Percentiles rank a stretch among this genome's conserved stretches.
phyloP scores from a whole-genome alignment of 2,329 filamentous ascomycete species.

The Paecilomyces formosus region DNA sequence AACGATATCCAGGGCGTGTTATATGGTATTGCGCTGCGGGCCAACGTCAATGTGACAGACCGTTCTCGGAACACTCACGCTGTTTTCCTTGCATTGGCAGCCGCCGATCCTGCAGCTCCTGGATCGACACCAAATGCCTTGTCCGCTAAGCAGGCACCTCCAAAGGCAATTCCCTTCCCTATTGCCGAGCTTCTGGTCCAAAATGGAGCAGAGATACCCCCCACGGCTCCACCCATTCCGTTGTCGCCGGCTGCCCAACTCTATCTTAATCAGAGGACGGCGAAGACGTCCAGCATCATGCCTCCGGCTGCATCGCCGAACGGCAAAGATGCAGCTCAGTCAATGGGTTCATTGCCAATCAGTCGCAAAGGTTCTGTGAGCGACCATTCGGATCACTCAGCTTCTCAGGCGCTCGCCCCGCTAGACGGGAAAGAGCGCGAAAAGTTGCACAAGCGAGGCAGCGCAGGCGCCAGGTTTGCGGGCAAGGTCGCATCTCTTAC shows the following conservation, averaged over 20 bases:
- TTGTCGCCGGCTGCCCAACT: conserved; percentile 71
- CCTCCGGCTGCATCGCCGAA: conserved; percentile 12
- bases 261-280: conserved; percentile 72
- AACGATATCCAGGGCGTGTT: conserved; percentile 93
- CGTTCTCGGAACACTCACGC: conserved; percentile 81
- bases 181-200: conserved; percentile 87
- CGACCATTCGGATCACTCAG: conserved; percentile 14
- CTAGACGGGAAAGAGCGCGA: conserved; percentile 52
- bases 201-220: conserved; percentile 84
- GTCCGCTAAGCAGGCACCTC: conserved; percentile 26
- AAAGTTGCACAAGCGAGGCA: conserved; percentile 70
- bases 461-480: conserved; percentile 63
- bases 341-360: conserved; percentile 54
- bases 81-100: conserved; percentile 83
- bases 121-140: conserved; percentile 30
- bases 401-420: conserved; percentile 21
- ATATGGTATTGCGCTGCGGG: conserved; percentile 77
- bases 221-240: conserved; percentile 68
- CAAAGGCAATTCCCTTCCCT: conserved; percentile 61
- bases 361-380: conserved; percentile 33
- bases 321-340: conserved; percentile 43
- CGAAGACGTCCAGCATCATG: conserved; percentile 16
- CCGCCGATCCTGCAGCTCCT: conserved; percentile 82
- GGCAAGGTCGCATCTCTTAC: conserved; percentile 40
- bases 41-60: conserved; percentile 80